Evolutionary conservation across 768 basidiomycete species (phyloP), one percentile per base, ranked within the genome.

Genomic region (Boletus eberwhitei): DNA sequence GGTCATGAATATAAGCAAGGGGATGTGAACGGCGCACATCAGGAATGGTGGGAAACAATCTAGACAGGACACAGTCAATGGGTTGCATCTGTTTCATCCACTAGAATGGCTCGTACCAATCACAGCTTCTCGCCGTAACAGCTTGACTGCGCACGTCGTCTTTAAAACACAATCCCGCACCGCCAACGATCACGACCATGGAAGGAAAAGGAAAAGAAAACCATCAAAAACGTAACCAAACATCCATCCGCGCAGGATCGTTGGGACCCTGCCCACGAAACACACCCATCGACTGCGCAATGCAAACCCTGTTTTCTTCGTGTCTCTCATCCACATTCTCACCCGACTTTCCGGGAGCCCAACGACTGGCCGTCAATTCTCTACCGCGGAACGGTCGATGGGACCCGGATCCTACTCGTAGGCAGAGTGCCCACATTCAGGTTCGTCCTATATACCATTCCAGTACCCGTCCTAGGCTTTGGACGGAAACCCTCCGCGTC

Each of bases 381-480:
- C 54, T 65, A 66, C 45, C 59, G 55, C 32, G 48, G n/a, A n/a
- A 59, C 48, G 54, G 41, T 52, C 6, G 66, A 66, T 3, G 70
- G 66, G 9, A 73, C 74, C 13, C 72, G 75, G 71, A 79, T 80
- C 17, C 64, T 68, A 14, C 61, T 64, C 65, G 74, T 68, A 67
- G 74, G 45, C 13, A 44, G 48, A 29, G 62, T 43, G 16, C 41
- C 48, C 21, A 53, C 54, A 34, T 53, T 54, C 46, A 68, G 32
- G 32, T 65, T 69, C 36, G 73, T 80, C 42, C 80, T 75, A 62
- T 87, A 87, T 36, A 74, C 70, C 85, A 87, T 87, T n/a, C 85
- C 85, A 12, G 85, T 84, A 7, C 85, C 85, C 11, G 80, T 86
- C 29, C 86, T 69, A 11, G 86, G 84, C 57, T 72, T 79, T 19